A percentile compares a stretch with the other conserved stretches of the same genome.
phyloP scores from a whole-genome alignment of 305 asterid species.

The Rubia balearica region DNA sequence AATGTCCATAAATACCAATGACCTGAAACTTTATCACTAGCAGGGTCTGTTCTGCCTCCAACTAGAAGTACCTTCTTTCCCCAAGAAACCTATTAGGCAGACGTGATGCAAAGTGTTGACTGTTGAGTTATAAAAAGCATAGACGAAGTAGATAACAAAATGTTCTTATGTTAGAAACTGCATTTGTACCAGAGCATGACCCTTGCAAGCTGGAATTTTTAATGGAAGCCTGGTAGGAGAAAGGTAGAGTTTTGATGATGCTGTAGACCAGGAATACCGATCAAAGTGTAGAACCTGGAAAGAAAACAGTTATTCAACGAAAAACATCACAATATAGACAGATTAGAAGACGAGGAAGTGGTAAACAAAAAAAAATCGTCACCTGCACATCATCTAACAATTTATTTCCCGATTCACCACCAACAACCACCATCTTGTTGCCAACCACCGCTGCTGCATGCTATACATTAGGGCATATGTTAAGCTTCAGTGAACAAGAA shows the following conservation, averaged over 20 bases:
- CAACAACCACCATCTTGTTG: conserved; percentile 93
- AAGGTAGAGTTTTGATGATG: conserved; percentile 83
- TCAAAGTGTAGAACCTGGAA: conserved; percentile 81
- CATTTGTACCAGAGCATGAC: conserved; percentile 81
- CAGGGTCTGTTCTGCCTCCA: conserved; percentile 93
- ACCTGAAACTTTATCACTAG: conserved; percentile 84
- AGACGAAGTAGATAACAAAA: conserved; percentile 5
- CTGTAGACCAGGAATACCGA: conserved; percentile 71
- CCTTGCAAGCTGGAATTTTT: conserved; percentile 97
- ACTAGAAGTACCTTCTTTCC: conserved; percentile 87
- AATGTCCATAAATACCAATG: conserved; percentile 21
- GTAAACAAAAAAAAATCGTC: neutral
- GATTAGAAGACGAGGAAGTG: neutral
- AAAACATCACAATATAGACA: neutral
- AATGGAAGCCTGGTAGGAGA: conserved; percentile 88
- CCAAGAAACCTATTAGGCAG: conserved; percentile 66
- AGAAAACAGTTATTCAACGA: conserved; percentile 3
- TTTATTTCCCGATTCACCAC: conserved; percentile 83
- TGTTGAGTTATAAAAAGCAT: neutral
- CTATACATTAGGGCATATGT: conserved; percentile 36
- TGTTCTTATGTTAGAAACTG: neutral
- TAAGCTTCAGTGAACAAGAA: conserved; percentile 11
- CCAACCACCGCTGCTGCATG: conserved; percentile 94
- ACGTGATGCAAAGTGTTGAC: neutral
- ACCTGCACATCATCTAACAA: conserved; percentile 93